Base-by-base conservation (phyloP, 2,329 filamentous ascomycete species). In the Niveomyces coronatus region DNA sequence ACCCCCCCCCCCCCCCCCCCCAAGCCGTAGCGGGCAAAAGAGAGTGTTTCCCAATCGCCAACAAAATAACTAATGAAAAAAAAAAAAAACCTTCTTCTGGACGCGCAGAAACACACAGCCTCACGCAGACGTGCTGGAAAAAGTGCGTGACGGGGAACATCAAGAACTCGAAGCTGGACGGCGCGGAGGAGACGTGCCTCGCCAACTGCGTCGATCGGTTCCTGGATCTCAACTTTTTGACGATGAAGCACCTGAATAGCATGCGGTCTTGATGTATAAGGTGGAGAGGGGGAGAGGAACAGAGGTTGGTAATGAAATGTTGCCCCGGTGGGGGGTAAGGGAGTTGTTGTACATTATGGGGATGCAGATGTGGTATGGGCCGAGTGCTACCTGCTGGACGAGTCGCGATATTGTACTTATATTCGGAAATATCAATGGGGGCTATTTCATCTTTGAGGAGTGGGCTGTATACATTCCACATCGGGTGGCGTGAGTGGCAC, bases 161-260 rank as follows among this genome's bases (percentile, higher is more conserved):
- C 57, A 79, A 79, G 49, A 74, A 70, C 44, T 74, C 77, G 19
- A 75, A 77, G 52, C 68, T 98, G 48, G 85, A 93, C 49, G 74
- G 71, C 53, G 67, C 63, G 44, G 91, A 98, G 66, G 81, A 91
- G 65, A 64, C 69, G 8, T 98, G 91, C 61, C 74, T 94, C 58
- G 70, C 79, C 58, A 95, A 94, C 68, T 98, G 91, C 55, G 87
- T 96, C 40, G 85, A 94, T 53, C 74, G 91, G 40, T 96, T 93
- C 64, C 72, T 96, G 65, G 91, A 98, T 61, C 75, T 87, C 45
- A 91, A 89, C 63, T 64, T 84, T 47, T 68, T 85, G 37, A 83
- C 94, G n/a, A 67, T 95, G 61, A 82, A 79, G 68, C 83, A 95
- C 57, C 65, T 96, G 53, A 79, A 91, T 58, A 73, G 55, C 45